Percentiles rank a stretch among this genome's conserved stretches.
Evolutionary conservation across 164 flowering plant species (phyloP).

Genomic region (Annona cherimola): DNA sequence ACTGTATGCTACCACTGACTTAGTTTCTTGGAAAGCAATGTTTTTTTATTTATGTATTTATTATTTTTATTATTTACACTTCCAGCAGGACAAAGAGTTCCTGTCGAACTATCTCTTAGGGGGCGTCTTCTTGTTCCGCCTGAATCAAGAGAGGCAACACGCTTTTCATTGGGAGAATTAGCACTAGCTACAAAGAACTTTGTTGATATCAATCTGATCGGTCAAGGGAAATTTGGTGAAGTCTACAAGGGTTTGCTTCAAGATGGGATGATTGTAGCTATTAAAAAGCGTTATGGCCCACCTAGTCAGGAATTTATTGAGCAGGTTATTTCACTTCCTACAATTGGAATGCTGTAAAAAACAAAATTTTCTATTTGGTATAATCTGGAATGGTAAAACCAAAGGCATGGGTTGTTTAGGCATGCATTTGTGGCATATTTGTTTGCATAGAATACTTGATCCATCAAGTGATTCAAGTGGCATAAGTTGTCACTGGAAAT

Average conservation of each 20-base stretch:
- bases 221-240: constrained; percentile 81
- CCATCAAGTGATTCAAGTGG: no score
- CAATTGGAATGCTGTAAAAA: not conserved
- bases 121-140: constrained; percentile 19
- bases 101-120: constrained; percentile 43
- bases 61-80: no score
- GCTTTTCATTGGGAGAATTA: constrained; percentile 62
- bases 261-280: constrained; percentile 82
- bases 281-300: constrained; percentile 59
- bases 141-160: constrained; percentile 49
- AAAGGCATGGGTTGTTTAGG: not conserved
- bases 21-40: not conserved
- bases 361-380: not conserved
- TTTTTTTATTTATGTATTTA: constrained; percentile 6
- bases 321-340: constrained; percentile 42
- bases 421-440: no score
- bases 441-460: no score
- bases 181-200: constrained; percentile 69
- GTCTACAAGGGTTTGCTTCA: constrained; percentile 84
- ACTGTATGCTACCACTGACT: not conserved
- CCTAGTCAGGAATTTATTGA: constrained; percentile 70
- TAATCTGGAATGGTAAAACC: not conserved
- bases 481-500: no score
- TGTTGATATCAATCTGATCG: constrained; percentile 63
- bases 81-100: constrained; percentile 49